Evolutionary conservation across 1,284 basidiomycete species (phyloP).

Genomic region (Fomitopsis betulina): DNA sequence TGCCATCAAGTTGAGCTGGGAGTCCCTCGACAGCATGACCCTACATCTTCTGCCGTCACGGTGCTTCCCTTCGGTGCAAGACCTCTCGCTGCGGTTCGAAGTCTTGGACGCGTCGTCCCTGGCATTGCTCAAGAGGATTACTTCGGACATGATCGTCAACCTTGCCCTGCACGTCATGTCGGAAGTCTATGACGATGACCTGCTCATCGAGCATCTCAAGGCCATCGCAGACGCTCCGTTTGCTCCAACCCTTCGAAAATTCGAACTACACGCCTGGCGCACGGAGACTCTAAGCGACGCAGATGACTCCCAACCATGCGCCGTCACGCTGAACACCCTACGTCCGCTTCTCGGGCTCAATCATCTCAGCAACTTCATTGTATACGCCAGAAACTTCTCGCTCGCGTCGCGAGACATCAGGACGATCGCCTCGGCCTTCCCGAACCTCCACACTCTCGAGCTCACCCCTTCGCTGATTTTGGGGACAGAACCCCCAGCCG

Average conservation of each 20-base stretch:
- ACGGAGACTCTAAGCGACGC: background rate
- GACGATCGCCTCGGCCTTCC: background rate
- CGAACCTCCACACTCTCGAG: background rate
- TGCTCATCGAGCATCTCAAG: background rate
- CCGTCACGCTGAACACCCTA: background rate
- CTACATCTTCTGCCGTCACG: background rate
- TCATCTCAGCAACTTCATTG: background rate
- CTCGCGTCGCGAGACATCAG: background rate
- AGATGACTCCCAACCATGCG: background rate
- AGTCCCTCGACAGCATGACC: background rate
- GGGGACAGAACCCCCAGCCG: background rate
- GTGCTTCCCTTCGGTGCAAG: background rate
- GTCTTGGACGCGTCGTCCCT: background rate
- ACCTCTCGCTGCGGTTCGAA: background rate
- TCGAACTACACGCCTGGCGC: background rate
- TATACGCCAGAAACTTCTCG: background rate
- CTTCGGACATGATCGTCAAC: background rate
- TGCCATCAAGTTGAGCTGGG: background rate
- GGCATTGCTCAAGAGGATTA: background rate
- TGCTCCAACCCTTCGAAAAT: background rate
- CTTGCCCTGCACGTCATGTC: background rate
- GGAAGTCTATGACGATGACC: background rate
- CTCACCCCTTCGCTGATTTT: background rate
- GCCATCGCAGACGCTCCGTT: background rate
- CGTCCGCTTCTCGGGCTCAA: background rate